Evolutionary conservation across 352 stramenopile species (phyloP).

Genomic region (Phytophthora uliginosa): DNA sequence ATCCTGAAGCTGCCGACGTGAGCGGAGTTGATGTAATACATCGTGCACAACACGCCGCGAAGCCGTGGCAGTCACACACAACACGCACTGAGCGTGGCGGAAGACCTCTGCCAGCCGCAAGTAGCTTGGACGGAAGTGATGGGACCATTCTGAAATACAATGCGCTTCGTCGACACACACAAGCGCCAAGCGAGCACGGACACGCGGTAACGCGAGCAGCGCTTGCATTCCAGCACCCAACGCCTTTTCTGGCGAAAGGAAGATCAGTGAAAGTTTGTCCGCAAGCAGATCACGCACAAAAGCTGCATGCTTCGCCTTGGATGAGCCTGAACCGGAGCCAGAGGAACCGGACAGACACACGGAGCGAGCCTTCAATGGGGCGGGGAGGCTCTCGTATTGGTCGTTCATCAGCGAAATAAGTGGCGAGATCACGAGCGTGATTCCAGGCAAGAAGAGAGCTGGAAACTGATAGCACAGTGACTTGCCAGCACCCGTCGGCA

Average conservation of each 20-base stretch:
- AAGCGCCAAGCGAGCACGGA: constrained; percentile 68
- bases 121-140: constrained; percentile 95
- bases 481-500: constrained; percentile 99
- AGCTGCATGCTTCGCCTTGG: constrained; percentile 71
- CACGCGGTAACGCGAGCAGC: constrained; percentile 56
- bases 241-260: constrained; percentile 93
- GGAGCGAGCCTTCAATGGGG: constrained; percentile 61
- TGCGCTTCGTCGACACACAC: constrained; percentile 97
- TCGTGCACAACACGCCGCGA: constrained; percentile 81
- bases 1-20: constrained; percentile 23
- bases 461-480: constrained; percentile 98
- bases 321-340: constrained; percentile 27
- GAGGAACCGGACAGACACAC: constrained; percentile 65
- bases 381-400: constrained; percentile 89
- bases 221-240: constrained; percentile 84
- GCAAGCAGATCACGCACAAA: constrained; percentile 76
- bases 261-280: constrained; percentile 86
- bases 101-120: constrained; percentile 71
- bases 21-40: constrained; percentile 67
- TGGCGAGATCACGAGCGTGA: constrained; percentile 95
- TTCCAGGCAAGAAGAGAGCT: constrained; percentile 80
- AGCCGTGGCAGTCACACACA: constrained; percentile 96
- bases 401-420: constrained; percentile 96
- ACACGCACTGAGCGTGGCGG: constrained; percentile 71
- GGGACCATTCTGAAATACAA: constrained; percentile 96